phyloP scores from a whole-genome alignment of 1,284 basidiomycete species.

The Stygiomarasmius scandens region DNA sequence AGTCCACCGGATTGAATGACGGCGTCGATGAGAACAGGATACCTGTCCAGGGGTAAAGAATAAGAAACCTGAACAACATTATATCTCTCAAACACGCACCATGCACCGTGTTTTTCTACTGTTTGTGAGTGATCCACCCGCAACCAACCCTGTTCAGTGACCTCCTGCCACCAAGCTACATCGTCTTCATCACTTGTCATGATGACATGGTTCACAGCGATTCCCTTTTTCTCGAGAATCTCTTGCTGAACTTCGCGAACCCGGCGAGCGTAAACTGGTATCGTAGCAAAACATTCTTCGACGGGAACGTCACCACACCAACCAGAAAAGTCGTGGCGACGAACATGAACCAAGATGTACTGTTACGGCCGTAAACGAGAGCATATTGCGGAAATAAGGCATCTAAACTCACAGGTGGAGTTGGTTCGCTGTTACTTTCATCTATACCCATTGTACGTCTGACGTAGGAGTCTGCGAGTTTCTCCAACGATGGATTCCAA shows the following conservation, averaged over 20 bases:
- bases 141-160: constrained; percentile 61
- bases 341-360: constrained; percentile 67
- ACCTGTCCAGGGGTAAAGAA: constrained; percentile 40
- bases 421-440: constrained; percentile 28
- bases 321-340: constrained; percentile 62
- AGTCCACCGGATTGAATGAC: constrained; percentile 65
- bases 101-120: constrained; percentile 55
- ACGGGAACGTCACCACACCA: constrained; percentile 49
- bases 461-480: constrained; percentile 42
- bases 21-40: constrained; percentile 70
- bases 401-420: constrained; percentile 41
- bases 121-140: constrained; percentile 61
- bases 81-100: constrained; percentile 42
- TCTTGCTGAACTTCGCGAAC: constrained; percentile 66
- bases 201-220: constrained; percentile 58
- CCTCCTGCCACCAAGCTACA: constrained; percentile 65
- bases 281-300: constrained; percentile 63
- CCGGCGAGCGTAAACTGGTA: constrained; percentile 59
- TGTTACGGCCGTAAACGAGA: not conserved
- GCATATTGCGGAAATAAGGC: not conserved
- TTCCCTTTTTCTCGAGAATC: constrained; percentile 50
- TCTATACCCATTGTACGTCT: constrained; percentile 41
- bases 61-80: not conserved
- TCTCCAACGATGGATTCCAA: constrained; percentile 43
- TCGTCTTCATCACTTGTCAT: constrained; percentile 75